phyloP scores from a whole-genome alignment of 129 eudicot genomes.

The Daucus carota region DNA sequence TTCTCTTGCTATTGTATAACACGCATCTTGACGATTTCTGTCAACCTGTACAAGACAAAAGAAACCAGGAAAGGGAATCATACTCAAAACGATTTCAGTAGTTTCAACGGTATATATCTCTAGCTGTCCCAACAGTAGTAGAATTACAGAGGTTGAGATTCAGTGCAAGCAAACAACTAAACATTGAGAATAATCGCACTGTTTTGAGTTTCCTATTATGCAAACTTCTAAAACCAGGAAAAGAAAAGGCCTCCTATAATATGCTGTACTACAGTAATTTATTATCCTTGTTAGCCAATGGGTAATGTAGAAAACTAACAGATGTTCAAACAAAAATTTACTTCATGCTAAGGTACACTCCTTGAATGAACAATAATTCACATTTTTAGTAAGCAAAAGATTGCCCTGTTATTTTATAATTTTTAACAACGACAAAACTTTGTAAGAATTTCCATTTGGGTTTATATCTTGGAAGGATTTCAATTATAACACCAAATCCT shows the following conservation, averaged over 20 bases:
- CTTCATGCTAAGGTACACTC: neutral
- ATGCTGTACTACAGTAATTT: neutral
- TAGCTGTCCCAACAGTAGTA: neutral
- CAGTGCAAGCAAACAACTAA: neutral
- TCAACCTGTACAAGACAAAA: conserved; percentile 46
- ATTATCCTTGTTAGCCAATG: neutral
- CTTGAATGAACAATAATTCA: neutral
- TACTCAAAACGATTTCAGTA: neutral
- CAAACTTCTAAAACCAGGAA: neutral
- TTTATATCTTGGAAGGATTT: neutral
- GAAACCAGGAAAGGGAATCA: neutral
- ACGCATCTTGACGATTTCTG: conserved; percentile 75
- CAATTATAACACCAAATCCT: neutral
- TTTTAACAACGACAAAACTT: neutral
- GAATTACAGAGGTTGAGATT: neutral
- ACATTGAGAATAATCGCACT: neutral
- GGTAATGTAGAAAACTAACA: neutral
- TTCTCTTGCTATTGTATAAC: conserved; percentile 77
- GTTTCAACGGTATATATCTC: neutral
- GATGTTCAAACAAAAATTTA: neutral
- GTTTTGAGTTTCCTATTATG: neutral
- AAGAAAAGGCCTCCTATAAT: neutral
- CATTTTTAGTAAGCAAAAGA: neutral
- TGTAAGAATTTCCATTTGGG: neutral
- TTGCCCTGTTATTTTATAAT: no score